Base-by-base conservation (phyloP, 2,329 filamentous ascomycete species). In the Colletotrichum liriopes region DNA sequence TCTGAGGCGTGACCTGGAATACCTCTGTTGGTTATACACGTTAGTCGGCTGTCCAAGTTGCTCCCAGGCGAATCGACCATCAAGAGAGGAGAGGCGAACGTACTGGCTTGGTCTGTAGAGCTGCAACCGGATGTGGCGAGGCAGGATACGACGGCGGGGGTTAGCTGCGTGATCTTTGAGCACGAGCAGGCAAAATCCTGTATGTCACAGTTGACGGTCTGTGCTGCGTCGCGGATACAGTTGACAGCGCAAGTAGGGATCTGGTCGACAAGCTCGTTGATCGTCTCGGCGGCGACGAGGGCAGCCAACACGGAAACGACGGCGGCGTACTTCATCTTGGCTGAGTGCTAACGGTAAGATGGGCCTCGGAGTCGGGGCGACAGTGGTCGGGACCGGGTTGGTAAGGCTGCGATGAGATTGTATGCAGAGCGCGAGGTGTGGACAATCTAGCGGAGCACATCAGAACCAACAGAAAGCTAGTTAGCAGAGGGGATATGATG, bases 151-250 rank as follows among this genome's bases (percentile, higher is more conserved):
- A 82, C 79, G 9, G 76, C 75, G 37, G 77, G 67, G 11, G 79
- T 81, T 65, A 86, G 79, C 51, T 77, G 75, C 45, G 80, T 75
- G 23, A 81, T 70, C 49, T 84, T 80, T 60, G 58, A 55, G 77
- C 84, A 86, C 69, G 81, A 81, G 78, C 84, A 86, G 18, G 65
- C 73, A 54, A 80, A 74, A 75, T 86, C 82, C 65, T 72, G 71
- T 61, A 78, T 32, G 2, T 56, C 67, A 78, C 84, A 86, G 70
- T 79, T 79, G 47, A 82, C 76, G 54, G 75, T 49, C 23, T 73
- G 74, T 26, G 81, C 78, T 14, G 77, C 80, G 8, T 75, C 64
- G 47, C 77, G 74, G 69, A 86, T 77, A 74, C 84, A 86, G 4
- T 74, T 58, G 73, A 79, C 74, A 16, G 84, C 81, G 76, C 84